A percentile compares a stretch with the other conserved stretches of the same genome.
Evolutionary conservation across 2,329 filamentous ascomycete genomes (phyloP).

Genomic region (Magnaporthiopsis incrustans): DNA sequence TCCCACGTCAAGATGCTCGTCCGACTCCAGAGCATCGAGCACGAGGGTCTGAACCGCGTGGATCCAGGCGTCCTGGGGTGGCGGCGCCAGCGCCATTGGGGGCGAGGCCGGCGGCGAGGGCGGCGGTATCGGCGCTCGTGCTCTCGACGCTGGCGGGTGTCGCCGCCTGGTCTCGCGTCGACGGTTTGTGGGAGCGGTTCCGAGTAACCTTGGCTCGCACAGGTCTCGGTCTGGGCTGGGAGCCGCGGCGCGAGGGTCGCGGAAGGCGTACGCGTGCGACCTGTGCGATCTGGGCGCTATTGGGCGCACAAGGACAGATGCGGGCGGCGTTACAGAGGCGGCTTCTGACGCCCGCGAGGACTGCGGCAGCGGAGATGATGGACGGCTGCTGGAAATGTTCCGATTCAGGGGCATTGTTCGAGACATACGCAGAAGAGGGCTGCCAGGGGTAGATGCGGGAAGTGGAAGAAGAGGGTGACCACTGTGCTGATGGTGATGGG

Average conservation of each 20-base stretch:
- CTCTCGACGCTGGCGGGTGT: neutral
- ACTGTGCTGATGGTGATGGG: neutral
- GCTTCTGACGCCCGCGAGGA: neutral
- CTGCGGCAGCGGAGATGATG: neutral
- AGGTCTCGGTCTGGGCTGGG: neutral
- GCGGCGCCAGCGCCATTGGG: slow-evolving; percentile 24
- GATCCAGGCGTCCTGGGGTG: slow-evolving; percentile 10
- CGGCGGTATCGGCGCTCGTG: neutral
- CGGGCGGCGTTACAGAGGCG: neutral
- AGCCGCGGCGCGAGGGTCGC: neutral
- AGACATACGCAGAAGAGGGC: neutral
- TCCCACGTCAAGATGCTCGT: slow-evolving; percentile 23
- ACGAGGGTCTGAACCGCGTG: slow-evolving; percentile 29
- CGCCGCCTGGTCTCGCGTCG: neutral
- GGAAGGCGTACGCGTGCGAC: neutral
- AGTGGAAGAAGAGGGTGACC: neutral
- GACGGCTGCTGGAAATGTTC: neutral
- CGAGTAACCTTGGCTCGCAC: neutral
- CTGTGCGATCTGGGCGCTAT: neutral
- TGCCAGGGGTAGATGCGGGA: neutral
- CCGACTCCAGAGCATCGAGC: slow-evolving; percentile 16
- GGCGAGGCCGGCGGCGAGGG: slow-evolving; percentile 9
- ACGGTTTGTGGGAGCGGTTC: neutral
- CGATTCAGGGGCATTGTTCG: neutral
- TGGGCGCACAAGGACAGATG: neutral